These are phyloP conservation scores for Brassica juncea DNA, from an alignment of 345 rosid genomes.

Conservation along the genomic window DNA sequence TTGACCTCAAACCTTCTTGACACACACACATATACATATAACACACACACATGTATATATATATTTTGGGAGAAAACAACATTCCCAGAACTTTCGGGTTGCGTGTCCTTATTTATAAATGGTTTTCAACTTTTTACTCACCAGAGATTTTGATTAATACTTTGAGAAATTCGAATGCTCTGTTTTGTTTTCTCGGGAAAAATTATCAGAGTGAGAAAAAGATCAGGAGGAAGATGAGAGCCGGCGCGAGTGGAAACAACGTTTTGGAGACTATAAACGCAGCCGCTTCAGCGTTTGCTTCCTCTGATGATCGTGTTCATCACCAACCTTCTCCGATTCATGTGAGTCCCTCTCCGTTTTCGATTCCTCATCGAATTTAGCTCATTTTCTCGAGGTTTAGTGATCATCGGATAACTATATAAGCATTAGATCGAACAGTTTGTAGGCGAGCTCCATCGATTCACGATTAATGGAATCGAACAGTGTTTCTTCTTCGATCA, in stretches of 20 bases:
- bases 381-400: background rate
- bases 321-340: constrained; percentile 46
- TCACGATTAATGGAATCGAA: constrained; percentile 10
- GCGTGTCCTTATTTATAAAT: constrained; percentile 26
- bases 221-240: constrained; percentile 49
- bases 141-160: constrained; percentile 1
- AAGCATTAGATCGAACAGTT: constrained; percentile 34
- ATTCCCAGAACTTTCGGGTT: constrained; percentile 41
- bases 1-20: constrained; percentile 41
- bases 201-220: constrained; percentile 2
- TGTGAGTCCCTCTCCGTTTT: constrained; percentile 5
- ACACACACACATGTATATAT: background rate
- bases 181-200: constrained; percentile 36
- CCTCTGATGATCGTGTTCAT: constrained; percentile 66
- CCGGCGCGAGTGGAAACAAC: constrained; percentile 45
- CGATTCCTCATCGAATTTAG: background rate
- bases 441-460: constrained; percentile 6
- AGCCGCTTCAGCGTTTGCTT: constrained; percentile 87
- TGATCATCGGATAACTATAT: constrained; percentile 5
- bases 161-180: constrained; percentile 37
- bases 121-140: background rate
- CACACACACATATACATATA: constrained; percentile 4
- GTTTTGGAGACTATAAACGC: constrained; percentile 74
- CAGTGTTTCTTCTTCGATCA: constrained; percentile 1
- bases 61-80: constrained; percentile 12